Evolutionary conservation across 495 filamentous ascomycete genomes (phyloP).

Genomic region (Lineolata rhizophorae): DNA sequence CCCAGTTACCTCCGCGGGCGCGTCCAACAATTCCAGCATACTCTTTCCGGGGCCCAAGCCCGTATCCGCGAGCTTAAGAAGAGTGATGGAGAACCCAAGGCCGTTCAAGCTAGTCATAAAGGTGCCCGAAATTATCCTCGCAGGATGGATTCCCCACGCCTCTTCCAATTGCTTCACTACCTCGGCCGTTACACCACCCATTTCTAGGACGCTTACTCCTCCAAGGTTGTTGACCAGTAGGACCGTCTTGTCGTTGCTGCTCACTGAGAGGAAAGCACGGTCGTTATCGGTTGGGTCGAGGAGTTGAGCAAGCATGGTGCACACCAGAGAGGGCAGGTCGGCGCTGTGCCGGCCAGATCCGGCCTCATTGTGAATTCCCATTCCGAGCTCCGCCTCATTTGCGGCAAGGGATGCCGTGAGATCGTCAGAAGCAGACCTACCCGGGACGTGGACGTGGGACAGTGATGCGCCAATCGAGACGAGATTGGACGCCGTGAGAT

Average conservation of each 20-base stretch:
- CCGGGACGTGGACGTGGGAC: slow-evolving; percentile 83
- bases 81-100: slow-evolving; percentile 70
- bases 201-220: slow-evolving; percentile 71
- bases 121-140: slow-evolving; percentile 40
- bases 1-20: slow-evolving; percentile 62
- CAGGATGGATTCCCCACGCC: slow-evolving; percentile 48
- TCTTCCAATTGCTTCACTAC: slow-evolving; percentile 54
- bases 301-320: slow-evolving; percentile 60
- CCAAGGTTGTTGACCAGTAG: slow-evolving; percentile 86
- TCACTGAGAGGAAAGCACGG: slow-evolving; percentile 52
- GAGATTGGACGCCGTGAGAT: slow-evolving; percentile 49
- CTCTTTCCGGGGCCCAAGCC: slow-evolving; percentile 51
- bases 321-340: slow-evolving; percentile 46
- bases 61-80: slow-evolving; percentile 64
- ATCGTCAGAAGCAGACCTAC: slow-evolving; percentile 30
- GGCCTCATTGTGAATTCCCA: slow-evolving; percentile 96
- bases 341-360: slow-evolving; percentile 52
- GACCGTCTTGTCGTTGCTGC: slow-evolving; percentile 39
- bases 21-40: slow-evolving; percentile 75
- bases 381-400: slow-evolving; percentile 79
- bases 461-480: slow-evolving; percentile 73
- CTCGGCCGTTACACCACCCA: slow-evolving; percentile 77
- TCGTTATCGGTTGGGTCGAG: slow-evolving; percentile 62
- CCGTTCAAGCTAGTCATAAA: slow-evolving; percentile 84
- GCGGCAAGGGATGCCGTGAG: slow-evolving; percentile 30